Conservation (phyloP, 331 rosid species). For the Saraca asoca region DNA sequence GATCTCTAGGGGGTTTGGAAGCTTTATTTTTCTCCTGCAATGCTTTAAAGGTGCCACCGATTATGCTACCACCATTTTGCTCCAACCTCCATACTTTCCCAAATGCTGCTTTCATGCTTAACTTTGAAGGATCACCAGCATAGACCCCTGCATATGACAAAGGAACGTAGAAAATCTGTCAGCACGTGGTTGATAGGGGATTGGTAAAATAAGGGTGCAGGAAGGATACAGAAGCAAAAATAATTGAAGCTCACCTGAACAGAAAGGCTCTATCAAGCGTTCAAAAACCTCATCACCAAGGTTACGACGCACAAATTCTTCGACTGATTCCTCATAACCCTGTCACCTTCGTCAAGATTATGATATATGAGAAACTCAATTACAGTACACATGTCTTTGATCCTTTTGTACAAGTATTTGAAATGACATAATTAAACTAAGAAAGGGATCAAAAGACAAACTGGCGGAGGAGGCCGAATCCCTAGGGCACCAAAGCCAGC, state of each 20-base stretch:
- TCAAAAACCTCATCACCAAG: slow-evolving; percentile 97
- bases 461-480: slow-evolving; percentile 94
- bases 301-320: slow-evolving; percentile 93
- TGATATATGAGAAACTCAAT: slow-evolving; percentile 60
- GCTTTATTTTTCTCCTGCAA: slow-evolving; percentile 69
- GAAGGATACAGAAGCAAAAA: slow-evolving; percentile 23
- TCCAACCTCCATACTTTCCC: slow-evolving; percentile 56
- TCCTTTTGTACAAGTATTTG: slow-evolving; percentile 18
- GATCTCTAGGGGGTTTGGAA: slow-evolving; percentile 77
- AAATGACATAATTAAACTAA: slow-evolving; percentile 24
- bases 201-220: slow-evolving; percentile 2
- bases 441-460: slow-evolving; percentile 54
- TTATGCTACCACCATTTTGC: slow-evolving; percentile 55
- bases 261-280: slow-evolving; percentile 98
- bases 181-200: slow-evolving; percentile 4
- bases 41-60: slow-evolving; percentile 75
- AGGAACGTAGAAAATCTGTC: slow-evolving; percentile 21
- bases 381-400: slow-evolving; percentile 15
- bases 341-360: slow-evolving; percentile 86
- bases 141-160: slow-evolving; percentile 47
- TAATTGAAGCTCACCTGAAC: slow-evolving; percentile 64
- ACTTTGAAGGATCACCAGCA: slow-evolving; percentile 60
- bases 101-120: slow-evolving; percentile 61
- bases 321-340: slow-evolving; percentile 96
- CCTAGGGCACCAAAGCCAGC: slow-evolving; percentile 98